Conservation (phyloP, 805 yeast species). For the Starmerella bacillaris region DNA sequence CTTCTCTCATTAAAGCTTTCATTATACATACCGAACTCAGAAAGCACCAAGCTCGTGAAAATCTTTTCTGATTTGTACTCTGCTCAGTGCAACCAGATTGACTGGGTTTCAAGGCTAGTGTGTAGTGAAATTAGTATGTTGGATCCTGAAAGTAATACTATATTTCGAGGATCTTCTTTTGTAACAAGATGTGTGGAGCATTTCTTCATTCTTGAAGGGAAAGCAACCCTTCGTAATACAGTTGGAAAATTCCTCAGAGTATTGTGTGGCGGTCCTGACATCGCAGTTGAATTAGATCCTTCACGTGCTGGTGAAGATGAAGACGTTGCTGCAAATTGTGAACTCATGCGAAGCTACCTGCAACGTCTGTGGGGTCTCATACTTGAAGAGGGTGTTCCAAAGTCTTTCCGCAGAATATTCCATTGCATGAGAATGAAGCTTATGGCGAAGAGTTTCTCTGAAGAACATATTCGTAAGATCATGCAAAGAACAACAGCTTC, state of each 20-base stretch:
- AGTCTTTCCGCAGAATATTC: conserved; percentile 14
- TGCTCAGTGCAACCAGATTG: conserved; percentile 44
- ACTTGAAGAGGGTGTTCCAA: conserved; percentile 14
- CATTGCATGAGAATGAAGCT: conserved; percentile 9
- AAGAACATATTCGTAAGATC: conserved; percentile 1
- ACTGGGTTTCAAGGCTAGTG: conserved; percentile 56
- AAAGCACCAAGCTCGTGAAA: conserved; percentile 11
- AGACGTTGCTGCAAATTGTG: conserved; percentile 29
- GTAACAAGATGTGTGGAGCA: conserved; percentile 67
- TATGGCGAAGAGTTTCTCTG: conserved; percentile 3
- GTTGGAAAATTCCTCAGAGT: conserved; percentile 50
- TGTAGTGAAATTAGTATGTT: conserved; percentile 37
- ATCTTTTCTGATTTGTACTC: conserved; percentile 58
- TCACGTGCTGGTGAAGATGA: conserved; percentile 29
- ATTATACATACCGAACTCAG: conserved; percentile 4
- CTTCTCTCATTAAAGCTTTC: conserved; percentile 27
- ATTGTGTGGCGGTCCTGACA: conserved; percentile 31
- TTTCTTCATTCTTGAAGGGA: conserved; percentile 60
- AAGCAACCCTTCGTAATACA: conserved; percentile 53
- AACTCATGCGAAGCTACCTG: conserved; percentile 30
- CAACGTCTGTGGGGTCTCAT: conserved; percentile 15
- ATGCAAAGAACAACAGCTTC: conserved; percentile 65
- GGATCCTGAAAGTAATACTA: conserved; percentile 29
- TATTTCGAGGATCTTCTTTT: conserved; percentile 74
- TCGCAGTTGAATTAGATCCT: conserved; percentile 67